These are phyloP conservation scores for Suillus plorans DNA, from an alignment of 768 basidiomycete genomes.

Conservation along the genomic window DNA sequence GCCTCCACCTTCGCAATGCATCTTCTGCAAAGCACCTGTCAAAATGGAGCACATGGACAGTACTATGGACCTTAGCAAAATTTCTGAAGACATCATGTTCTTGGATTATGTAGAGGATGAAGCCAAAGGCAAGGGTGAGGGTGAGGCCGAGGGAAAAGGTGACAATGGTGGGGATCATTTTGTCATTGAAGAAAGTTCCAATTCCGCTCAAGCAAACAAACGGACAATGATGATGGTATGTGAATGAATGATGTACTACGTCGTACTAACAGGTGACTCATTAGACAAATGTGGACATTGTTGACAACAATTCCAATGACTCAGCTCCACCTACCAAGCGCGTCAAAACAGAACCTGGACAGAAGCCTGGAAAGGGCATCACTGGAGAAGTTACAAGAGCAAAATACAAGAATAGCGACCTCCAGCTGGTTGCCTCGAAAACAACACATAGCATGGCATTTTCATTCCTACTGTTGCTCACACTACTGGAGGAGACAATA, in stretches of 20 bases:
- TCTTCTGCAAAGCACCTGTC: background rate
- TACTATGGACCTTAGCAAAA: background rate
- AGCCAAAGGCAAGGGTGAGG: no score
- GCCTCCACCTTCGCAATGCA: background rate
- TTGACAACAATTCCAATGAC: background rate
- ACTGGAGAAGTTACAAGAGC: background rate
- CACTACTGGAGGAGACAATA: background rate
- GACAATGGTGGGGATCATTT: background rate
- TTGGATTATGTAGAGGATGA: background rate
- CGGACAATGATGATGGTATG: background rate
- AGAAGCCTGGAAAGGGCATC: background rate
- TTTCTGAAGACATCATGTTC: background rate
- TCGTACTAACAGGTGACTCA: background rate
- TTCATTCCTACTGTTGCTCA: constrained; percentile 3
- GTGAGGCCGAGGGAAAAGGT: background rate
- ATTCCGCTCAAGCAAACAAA: background rate
- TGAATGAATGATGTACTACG: background rate
- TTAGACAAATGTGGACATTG: background rate
- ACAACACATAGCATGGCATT: background rate
- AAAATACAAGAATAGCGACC: background rate
- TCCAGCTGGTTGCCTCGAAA: background rate
- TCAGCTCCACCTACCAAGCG: background rate
- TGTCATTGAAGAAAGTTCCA: background rate
- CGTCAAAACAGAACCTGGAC: background rate
- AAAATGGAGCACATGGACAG: no score